phyloP scores from a whole-genome alignment of 768 basidiomycete species.

The Xerocomellus intermedius region DNA sequence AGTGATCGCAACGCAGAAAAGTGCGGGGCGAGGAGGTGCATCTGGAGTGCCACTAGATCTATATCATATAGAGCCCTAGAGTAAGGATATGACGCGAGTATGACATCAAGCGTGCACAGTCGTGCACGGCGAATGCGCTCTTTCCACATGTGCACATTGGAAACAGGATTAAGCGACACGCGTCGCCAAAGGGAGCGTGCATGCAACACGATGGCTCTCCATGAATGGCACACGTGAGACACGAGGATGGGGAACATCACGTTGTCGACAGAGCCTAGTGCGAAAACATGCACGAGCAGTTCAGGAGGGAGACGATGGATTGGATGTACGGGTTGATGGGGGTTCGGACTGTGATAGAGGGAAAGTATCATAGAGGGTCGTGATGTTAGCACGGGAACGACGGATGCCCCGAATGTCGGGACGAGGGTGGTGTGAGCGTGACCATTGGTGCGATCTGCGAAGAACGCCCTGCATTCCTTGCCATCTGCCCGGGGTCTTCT shows the following conservation, averaged over 20 bases:
- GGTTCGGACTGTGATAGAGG: slow-evolving; percentile 24
- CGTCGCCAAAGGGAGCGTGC: slow-evolving; percentile 66
- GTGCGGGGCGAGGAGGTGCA: slow-evolving; percentile 51
- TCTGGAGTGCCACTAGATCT: slow-evolving; percentile 55
- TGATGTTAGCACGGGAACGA: slow-evolving; percentile 16
- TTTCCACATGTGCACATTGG: slow-evolving; percentile 53
- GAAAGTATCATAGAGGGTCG: slow-evolving; percentile 29
- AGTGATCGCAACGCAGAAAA: slow-evolving; percentile 63
- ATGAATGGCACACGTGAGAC: slow-evolving; percentile 67
- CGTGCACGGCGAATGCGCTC: slow-evolving; percentile 60
- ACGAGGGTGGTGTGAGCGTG: slow-evolving; percentile 10
- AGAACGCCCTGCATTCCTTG: slow-evolving; percentile 20
- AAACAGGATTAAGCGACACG: slow-evolving; percentile 47
- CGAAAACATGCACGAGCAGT: slow-evolving; percentile 62
- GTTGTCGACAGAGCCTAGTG: slow-evolving; percentile 56
- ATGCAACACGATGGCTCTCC: slow-evolving; percentile 60
- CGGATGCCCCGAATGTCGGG: slow-evolving; percentile 18
- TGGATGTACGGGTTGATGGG: slow-evolving; percentile 40
- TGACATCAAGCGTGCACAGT: slow-evolving; percentile 60
- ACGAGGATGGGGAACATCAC: slow-evolving; percentile 56
- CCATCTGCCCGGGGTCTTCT: slow-evolving; percentile 17
- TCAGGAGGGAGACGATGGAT: slow-evolving; percentile 62
- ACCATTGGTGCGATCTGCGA: slow-evolving; percentile 23
- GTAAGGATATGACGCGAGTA: slow-evolving; percentile 42
- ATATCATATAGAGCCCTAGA: slow-evolving; percentile 25